A percentile compares a stretch with the other conserved stretches of the same genome.
phyloP scores from a whole-genome alignment of 169 alveolate genomes.

The Plasmodium malariae region DNA sequence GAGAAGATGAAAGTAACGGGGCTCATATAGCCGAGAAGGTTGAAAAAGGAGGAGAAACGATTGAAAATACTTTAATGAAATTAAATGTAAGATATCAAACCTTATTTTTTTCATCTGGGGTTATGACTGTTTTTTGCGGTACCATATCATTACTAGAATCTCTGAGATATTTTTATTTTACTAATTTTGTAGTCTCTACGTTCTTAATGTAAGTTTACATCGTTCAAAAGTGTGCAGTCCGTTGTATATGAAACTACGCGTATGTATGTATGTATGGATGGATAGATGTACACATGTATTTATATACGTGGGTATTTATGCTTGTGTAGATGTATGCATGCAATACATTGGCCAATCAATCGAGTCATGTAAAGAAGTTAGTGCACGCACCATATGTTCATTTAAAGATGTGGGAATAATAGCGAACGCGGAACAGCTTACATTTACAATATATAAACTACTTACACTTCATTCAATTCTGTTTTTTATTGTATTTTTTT shows the following conservation, averaged over 20 bases:
- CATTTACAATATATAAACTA: no score
- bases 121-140: slow-evolving; percentile 87
- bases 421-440: no score
- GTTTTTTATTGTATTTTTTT: slow-evolving; percentile 14
- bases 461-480: slow-evolving; percentile 73
- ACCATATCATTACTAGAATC: slow-evolving; percentile 83
- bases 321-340: no score
- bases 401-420: neutral
- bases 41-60: slow-evolving; percentile 92
- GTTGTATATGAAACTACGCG: no score
- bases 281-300: no score
- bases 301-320: slow-evolving; percentile 47
- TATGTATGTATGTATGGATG: no score
- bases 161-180: slow-evolving; percentile 82
- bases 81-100: slow-evolving; percentile 91
- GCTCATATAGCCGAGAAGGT: slow-evolving; percentile 78
- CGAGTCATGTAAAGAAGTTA: no score
- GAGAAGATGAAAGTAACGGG: slow-evolving; percentile 68
- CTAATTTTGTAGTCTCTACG: slow-evolving; percentile 82
- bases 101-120: slow-evolving; percentile 89
- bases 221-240: no score
- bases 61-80: slow-evolving; percentile 90
- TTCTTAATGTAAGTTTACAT: slow-evolving; percentile 80
- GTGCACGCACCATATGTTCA: no score
- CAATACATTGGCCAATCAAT: no score